Percentiles rank a stretch among this genome's conserved stretches.
phyloP scores from a whole-genome alignment of 169 alveolate species.

The Babesia caballi region DNA sequence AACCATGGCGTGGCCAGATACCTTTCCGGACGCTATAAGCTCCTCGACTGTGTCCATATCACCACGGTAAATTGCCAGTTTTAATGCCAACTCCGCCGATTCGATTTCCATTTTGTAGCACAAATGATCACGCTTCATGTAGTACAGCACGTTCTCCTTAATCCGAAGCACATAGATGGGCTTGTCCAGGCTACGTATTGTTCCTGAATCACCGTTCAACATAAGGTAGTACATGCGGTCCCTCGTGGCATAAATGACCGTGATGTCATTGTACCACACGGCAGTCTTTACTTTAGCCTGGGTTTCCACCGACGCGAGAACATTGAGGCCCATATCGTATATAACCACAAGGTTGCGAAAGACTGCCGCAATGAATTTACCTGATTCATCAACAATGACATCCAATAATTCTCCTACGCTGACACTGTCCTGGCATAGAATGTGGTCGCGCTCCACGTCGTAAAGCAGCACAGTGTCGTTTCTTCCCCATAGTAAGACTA shows the following conservation, averaged over 20 bases:
- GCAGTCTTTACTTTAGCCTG: slow-evolving; percentile 67
- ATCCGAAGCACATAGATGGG: slow-evolving; percentile 50
- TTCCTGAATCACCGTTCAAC: slow-evolving; percentile 52
- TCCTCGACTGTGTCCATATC: slow-evolving; percentile 23
- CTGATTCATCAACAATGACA: slow-evolving; percentile 51
- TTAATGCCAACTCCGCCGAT: slow-evolving; percentile 37
- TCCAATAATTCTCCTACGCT: slow-evolving; percentile 49
- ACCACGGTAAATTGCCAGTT: slow-evolving; percentile 30
- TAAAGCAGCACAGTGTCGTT: slow-evolving; percentile 16
- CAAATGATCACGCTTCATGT: slow-evolving; percentile 45
- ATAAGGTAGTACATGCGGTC: slow-evolving; percentile 52
- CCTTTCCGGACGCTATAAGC: slow-evolving; percentile 46
- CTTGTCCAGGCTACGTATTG: slow-evolving; percentile 12
- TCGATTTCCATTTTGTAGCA: slow-evolving; percentile 35
- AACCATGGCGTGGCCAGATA: slow-evolving; percentile 63
- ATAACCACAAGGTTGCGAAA: slow-evolving; percentile 66
- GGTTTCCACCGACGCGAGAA: slow-evolving; percentile 58
- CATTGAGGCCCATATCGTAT: slow-evolving; percentile 58
- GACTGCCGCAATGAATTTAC: slow-evolving; percentile 63
- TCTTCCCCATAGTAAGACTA: slow-evolving; percentile 26
- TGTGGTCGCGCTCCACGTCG: background rate
- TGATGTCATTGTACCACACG: slow-evolving; percentile 65
- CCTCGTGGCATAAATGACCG: slow-evolving; percentile 59
- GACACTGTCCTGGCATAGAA: background rate
- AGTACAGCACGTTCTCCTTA: slow-evolving; percentile 22